Evolutionary conservation across 192 early-diverging fungal species (phyloP), one percentile per base, ranked within the genome.

Genomic region (Mortierella claussenii): DNA sequence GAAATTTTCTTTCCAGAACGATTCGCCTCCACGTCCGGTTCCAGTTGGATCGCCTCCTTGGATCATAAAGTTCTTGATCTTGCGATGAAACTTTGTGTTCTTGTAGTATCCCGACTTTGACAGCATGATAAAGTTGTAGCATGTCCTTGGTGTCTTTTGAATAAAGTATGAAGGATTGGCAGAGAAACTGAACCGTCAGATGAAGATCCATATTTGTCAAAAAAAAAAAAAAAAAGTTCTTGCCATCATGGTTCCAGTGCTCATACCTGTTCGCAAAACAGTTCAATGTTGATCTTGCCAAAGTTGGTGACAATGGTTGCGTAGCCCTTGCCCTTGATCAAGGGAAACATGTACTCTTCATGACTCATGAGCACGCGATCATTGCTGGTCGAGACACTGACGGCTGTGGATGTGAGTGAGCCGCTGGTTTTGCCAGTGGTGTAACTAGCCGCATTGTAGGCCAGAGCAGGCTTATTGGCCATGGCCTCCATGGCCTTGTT

Each of bases 21-120:
- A 92, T 79, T 88, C 86, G 11, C 98, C 97, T 17, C 96, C 97
- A 23, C 88, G 83, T 6, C 96, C 96, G 0, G 94, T 98, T 12
- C 91, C 94, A 5, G 97, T 96, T 17, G 97, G 97, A 78, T 99
- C 97, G 37, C 96, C 94, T 34, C 95, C 96, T 83, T 99, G 98
- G 34, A 99, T 87, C 96, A 99, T 97, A 83, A 99, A 99, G 79
- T 99, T 90, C 42, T 88, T 89, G 33, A 95, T 92, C 55, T 85
- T 89, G 44, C 97, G 87, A 71, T 98, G 97, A 76, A 98, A 98
- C 13, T 83, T 79, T 9, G 89, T 85, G 28, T 83, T 81, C 24
- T 93, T 92, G 85, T 98, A 98, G 58, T 97, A 96, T 10, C 90
- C 94, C 6, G 82, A 73, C 76, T 93, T 94, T 3, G 92, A 89